phyloP scores from a whole-genome alignment of 139 green algal species.

The Zygnema circumcarinatum region DNA sequence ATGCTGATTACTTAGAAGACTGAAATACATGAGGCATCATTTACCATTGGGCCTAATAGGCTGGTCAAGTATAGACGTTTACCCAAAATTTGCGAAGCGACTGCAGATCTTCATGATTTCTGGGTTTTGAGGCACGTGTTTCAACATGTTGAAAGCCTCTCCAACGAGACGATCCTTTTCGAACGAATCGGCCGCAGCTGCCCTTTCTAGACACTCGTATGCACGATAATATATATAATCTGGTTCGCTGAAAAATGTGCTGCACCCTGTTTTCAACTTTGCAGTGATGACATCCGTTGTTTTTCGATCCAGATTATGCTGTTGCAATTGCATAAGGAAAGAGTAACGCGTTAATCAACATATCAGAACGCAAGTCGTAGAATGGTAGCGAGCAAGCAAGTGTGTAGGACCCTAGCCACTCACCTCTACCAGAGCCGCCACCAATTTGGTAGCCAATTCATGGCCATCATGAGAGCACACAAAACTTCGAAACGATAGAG shows the following conservation, averaged over 20 bases:
- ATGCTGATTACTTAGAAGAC: too few relatives aligned
- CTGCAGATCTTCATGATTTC: constrained; percentile 45
- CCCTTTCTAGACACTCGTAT: constrained; percentile 28
- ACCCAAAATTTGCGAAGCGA: constrained; percentile 53
- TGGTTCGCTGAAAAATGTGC: constrained; percentile 46
- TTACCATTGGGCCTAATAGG: too few relatives aligned
- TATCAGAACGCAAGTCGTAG: too few relatives aligned
- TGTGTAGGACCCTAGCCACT: too few relatives aligned
- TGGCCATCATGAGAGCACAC: constrained; percentile 32
- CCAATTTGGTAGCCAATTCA: constrained; percentile 17
- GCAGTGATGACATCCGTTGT: constrained; percentile 41
- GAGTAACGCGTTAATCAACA: too few relatives aligned
- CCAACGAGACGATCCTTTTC: constrained; percentile 17
- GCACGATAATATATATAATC: constrained; percentile 51
- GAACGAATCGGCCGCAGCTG: not conserved
- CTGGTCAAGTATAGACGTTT: too few relatives aligned
- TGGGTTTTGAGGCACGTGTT: constrained; percentile 16
- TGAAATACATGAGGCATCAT: too few relatives aligned
- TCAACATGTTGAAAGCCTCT: constrained; percentile 39
- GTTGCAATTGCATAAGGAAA: too few relatives aligned
- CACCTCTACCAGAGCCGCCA: constrained; percentile 40
- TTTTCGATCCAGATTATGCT: not conserved
- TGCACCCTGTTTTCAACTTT: constrained; percentile 42
- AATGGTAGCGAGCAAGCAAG: too few relatives aligned
- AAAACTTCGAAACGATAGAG: constrained; percentile 37